These are phyloP conservation scores for Coniochaeta prunicola DNA, from an alignment of 2,329 filamentous ascomycete genomes.

Conservation along the genomic window DNA sequence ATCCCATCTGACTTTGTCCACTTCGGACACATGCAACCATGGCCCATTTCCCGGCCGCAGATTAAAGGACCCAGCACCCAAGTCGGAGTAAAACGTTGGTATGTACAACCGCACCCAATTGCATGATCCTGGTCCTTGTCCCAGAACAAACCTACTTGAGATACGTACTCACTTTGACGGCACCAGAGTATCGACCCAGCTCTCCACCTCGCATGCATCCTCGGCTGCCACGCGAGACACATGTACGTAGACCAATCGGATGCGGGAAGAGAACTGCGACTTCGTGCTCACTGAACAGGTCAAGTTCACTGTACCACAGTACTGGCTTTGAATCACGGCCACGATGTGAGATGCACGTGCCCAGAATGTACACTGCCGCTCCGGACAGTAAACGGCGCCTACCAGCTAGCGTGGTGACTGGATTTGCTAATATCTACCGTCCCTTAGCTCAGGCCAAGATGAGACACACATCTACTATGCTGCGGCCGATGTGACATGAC, in stretches of 20 bases:
- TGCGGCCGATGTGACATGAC: neutral
- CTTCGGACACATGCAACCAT: no score
- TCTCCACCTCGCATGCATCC: neutral
- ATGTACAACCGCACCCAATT: neutral
- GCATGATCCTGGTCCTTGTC: neutral
- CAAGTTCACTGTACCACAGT: no score
- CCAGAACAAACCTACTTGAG: neutral
- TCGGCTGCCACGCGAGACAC: neutral
- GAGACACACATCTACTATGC: neutral
- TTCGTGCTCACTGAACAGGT: no score
- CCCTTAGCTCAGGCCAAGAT: no score
- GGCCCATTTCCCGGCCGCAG: neutral
- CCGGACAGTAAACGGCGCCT: no score
- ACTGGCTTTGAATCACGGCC: no score
- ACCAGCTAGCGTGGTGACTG: neutral
- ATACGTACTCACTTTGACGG: neutral
- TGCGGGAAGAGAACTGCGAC: neutral
- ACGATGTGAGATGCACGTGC: neutral
- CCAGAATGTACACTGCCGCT: no score
- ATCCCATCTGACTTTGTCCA: no score
- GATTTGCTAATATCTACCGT: no score
- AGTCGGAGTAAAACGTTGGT: neutral
- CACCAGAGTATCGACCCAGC: neutral
- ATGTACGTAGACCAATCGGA: neutral
- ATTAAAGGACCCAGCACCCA: neutral